phyloP scores from a whole-genome alignment of 768 basidiomycete genomes.

The Mycena leptocephala region DNA sequence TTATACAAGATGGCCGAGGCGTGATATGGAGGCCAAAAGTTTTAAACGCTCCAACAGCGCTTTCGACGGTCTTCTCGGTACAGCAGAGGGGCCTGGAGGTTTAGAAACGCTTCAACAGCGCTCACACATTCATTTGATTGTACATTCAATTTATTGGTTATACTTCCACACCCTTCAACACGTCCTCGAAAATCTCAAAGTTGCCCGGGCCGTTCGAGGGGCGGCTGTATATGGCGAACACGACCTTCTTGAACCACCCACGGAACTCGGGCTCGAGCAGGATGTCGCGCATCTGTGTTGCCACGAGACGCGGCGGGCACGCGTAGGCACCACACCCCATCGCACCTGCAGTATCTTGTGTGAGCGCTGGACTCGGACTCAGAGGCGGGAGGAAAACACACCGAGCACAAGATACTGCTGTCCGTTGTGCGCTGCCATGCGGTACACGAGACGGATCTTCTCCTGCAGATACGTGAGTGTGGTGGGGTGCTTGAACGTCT shows the following conservation, averaged over 20 bases:
- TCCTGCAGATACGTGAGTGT: slow-evolving; percentile 55
- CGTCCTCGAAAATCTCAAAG: slow-evolving; percentile 56
- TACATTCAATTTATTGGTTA: slow-evolving; percentile 11
- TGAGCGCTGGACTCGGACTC: not conserved
- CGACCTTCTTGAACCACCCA: slow-evolving; percentile 57
- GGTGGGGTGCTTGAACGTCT: slow-evolving; percentile 40
- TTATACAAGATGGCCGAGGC: too few species aligned
- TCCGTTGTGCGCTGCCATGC: slow-evolving; percentile 58
- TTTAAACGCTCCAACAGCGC: too few species aligned
- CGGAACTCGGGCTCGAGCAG: slow-evolving; percentile 59
- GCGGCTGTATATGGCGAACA: slow-evolving; percentile 60
- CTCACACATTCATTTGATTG: too few species aligned
- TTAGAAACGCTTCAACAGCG: too few species aligned
- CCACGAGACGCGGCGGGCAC: slow-evolving; percentile 59
- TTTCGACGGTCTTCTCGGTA: too few species aligned
- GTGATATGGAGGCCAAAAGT: too few species aligned
- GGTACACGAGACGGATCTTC: slow-evolving; percentile 61
- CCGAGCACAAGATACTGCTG: slow-evolving; percentile 58
- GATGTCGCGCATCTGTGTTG: slow-evolving; percentile 59
- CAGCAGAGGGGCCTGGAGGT: too few species aligned
- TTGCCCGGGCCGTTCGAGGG: slow-evolving; percentile 50
- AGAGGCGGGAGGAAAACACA: slow-evolving; percentile 37
- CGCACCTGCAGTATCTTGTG: slow-evolving; percentile 48
- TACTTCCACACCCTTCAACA: slow-evolving; percentile 48
- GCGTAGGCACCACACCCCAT: slow-evolving; percentile 63